Base-by-base conservation (phyloP, 768 basidiomycete genomes). In the Candolleomyces aberdarensis region DNA sequence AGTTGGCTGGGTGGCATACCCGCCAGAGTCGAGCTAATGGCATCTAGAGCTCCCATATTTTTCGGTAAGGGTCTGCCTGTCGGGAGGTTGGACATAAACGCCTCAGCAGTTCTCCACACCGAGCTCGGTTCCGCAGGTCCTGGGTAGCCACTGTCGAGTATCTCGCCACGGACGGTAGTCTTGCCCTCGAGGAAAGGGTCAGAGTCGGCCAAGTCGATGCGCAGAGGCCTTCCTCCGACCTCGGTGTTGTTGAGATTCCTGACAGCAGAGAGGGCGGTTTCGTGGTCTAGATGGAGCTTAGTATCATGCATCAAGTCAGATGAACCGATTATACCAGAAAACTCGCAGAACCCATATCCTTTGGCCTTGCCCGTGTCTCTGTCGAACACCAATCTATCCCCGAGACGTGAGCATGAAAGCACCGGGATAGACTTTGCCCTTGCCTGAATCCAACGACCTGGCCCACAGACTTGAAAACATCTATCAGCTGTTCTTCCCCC, bases 311-410 rank as follows among this genome's bases (percentile, higher is more conserved):
- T 57, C 32, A 47, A 32, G 56, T 44, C 36, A 43, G 40, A 57
- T 11, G 26, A 36, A 32, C 5, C 19, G 15, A 20, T 14, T 41
- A 78, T 84, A 93, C 92, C 93, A 65, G 89, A 85, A 68, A 92
- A 95, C 84, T 94, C 92, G 79, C 92, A 94, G 70, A 94, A 94
- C 20, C 94, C 94, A 73, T 95, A 96, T 31, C 94, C 94, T 75
- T 88, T 89, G 55, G 94, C 92, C 72, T 96, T 96, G 58, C 93
- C 94, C n/a, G 94, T 94, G 60, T 93, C 92, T 70, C 92, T 80
- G 78, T 94, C 92, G 74, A 91, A 93, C 51, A 94, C 92, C 52
- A 94, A 81, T 72, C 92, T 94, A 66, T 32, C 62, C 57, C 60
- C 66, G 47, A 29, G 19, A 61, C 60, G 55, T 57, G 10, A 57